phyloP scores from a whole-genome alignment of 805 yeast species.

The Metschnikowia sp. region DNA sequence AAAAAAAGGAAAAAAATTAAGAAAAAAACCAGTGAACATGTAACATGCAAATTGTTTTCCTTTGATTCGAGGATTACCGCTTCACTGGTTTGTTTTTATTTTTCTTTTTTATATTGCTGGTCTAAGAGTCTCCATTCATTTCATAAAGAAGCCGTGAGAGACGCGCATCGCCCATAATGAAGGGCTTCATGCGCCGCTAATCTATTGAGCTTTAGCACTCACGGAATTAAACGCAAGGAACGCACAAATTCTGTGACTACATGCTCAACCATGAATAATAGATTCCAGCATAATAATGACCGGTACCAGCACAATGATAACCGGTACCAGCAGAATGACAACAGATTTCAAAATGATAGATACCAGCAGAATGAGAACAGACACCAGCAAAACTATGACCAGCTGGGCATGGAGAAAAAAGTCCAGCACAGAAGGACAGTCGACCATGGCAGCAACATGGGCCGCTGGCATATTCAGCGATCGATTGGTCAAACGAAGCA shows the following conservation, averaged over 20 bases:
- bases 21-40: too few species aligned
- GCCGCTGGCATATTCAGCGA: constrained; percentile 52
- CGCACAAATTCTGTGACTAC: neutral
- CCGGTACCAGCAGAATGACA: constrained; percentile 4
- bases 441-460: constrained; percentile 75
- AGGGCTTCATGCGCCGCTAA: too few species aligned
- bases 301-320: neutral
- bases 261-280: neutral
- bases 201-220: too few species aligned
- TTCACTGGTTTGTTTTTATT: too few species aligned
- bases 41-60: too few species aligned
- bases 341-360: neutral
- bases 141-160: too few species aligned
- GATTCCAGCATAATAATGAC: neutral
- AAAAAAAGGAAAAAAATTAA: too few species aligned
- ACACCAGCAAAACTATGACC: constrained; percentile 18
- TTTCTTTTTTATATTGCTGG: too few species aligned
- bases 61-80: too few species aligned
- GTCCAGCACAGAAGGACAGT: constrained; percentile 64
- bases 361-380: constrained; percentile 3
- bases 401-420: constrained; percentile 47
- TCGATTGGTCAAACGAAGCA: constrained; percentile 43
- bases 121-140: too few species aligned
- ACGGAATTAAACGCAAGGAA: too few species aligned
- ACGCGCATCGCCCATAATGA: too few species aligned